A percentile compares a stretch with the other conserved stretches of the same genome.
These are phyloP conservation scores for Pestalotiopsis sp. DNA, from an alignment of 2,329 filamentous ascomycete species.

Conservation along the genomic window DNA sequence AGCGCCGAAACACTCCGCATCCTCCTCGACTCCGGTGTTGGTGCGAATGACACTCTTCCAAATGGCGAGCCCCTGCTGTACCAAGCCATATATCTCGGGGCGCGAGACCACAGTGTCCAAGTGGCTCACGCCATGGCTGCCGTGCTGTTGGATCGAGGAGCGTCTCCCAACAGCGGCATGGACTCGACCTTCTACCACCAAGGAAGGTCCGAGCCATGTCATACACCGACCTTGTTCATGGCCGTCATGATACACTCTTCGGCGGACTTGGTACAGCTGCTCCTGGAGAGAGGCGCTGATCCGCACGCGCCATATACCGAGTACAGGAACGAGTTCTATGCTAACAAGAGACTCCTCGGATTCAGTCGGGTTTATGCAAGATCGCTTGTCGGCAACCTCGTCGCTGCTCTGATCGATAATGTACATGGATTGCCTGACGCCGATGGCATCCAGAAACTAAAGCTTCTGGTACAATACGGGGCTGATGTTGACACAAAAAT, in stretches of 20 bases:
- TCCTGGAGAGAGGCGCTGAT: slow-evolving; percentile 8
- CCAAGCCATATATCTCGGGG: slow-evolving; percentile 7
- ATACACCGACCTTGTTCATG: slow-evolving; percentile 7
- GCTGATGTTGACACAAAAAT: neutral
- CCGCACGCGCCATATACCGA: neutral
- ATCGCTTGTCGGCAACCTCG: slow-evolving; percentile 7
- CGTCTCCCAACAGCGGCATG: slow-evolving; percentile 7
- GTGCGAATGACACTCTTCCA: slow-evolving; percentile 2
- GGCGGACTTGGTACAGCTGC: slow-evolving; percentile 6
- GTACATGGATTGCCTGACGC: neutral
- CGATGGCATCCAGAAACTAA: slow-evolving; percentile 1
- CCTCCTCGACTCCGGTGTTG: neutral
- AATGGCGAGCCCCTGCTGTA: slow-evolving; percentile 1
- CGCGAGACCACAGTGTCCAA: neutral
- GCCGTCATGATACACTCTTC: slow-evolving; percentile 5
- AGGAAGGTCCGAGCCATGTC: neutral
- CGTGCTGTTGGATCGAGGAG: slow-evolving; percentile 6
- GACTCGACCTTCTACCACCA: neutral
- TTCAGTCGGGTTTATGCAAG: neutral
- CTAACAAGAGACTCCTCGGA: neutral
- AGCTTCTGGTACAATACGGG: slow-evolving; percentile 2
- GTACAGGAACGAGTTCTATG: slow-evolving; percentile 3
- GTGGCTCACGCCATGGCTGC: neutral
- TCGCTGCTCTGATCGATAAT: slow-evolving; percentile 3
- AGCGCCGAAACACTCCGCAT: neutral